Percentiles rank a stretch among this genome's conserved stretches.
Conservation (phyloP, 73 alveolate genomes). For the Uronychia binucleata region DNA sequence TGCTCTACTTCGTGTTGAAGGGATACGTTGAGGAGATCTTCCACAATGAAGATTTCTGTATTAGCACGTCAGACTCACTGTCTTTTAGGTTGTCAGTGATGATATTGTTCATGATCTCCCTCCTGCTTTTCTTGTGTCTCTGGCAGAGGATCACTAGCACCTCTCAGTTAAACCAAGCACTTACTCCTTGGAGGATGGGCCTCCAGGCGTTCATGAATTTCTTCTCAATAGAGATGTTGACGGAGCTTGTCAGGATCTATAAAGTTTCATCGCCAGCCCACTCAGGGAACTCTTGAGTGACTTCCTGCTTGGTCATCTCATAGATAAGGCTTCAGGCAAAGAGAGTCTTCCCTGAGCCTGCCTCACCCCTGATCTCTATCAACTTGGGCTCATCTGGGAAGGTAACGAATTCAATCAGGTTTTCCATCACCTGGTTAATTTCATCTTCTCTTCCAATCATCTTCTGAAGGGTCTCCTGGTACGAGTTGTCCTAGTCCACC, state of each 20-base stretch:
- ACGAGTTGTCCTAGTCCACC: constrained; percentile 38
- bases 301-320: neutral
- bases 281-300: neutral
- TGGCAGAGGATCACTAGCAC: neutral
- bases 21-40: neutral
- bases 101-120: neutral
- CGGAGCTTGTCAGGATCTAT: constrained; percentile 3
- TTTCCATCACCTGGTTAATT: neutral
- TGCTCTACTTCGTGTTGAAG: neutral
- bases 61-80: neutral
- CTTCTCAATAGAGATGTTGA: constrained; percentile 15
- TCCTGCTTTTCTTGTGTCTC: neutral
- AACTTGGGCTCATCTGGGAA: neutral
- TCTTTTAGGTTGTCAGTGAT: neutral
- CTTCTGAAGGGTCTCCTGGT: constrained; percentile 16
- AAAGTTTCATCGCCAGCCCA: constrained; percentile 14
- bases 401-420: constrained; percentile 8
- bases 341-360: constrained; percentile 32
- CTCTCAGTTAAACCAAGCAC: neutral
- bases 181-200: no score
- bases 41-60: neutral
- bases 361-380: constrained; percentile 10
- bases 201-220: constrained; percentile 10
- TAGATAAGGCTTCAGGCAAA: constrained; percentile 12
- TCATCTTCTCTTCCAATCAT: constrained; percentile 41